These are phyloP conservation scores for Boletus patriciae DNA, from an alignment of 768 basidiomycete species.

Conservation along the genomic window DNA sequence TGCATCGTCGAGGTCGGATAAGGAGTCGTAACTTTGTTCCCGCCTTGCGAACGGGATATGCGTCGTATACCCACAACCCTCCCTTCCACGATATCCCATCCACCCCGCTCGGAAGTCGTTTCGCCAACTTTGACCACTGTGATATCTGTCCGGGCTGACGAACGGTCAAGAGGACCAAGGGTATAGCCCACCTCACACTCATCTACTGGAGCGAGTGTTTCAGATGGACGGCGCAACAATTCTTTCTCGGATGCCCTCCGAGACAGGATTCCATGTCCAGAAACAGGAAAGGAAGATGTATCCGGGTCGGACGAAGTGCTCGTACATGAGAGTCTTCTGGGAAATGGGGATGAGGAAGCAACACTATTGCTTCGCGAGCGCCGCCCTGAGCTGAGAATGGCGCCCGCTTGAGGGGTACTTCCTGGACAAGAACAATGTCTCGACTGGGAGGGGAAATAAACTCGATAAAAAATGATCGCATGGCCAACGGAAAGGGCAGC, in stretches of 20 bases:
- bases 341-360: slow-evolving; percentile 46
- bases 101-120: slow-evolving; percentile 68
- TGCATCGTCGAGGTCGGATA: slow-evolving; percentile 13
- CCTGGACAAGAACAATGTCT: slow-evolving; percentile 68
- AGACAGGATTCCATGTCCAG: slow-evolving; percentile 75
- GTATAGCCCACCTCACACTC: slow-evolving; percentile 30
- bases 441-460: slow-evolving; percentile 54
- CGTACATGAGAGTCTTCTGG: slow-evolving; percentile 49
- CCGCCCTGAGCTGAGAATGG: slow-evolving; percentile 48
- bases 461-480: slow-evolving; percentile 63
- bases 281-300: slow-evolving; percentile 68
- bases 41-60: slow-evolving; percentile 47
- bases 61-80: slow-evolving; percentile 70
- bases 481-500: slow-evolving; percentile 67
- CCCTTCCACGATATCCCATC: slow-evolving; percentile 67
- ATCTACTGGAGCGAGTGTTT: slow-evolving; percentile 40
- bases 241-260: slow-evolving; percentile 74
- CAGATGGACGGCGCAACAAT: slow-evolving; percentile 47
- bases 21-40: slow-evolving; percentile 25
- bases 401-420: slow-evolving; percentile 44
- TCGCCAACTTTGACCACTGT: slow-evolving; percentile 54
- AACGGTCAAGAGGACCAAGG: slow-evolving; percentile 37
- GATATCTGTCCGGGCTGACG: slow-evolving; percentile 47
- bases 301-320: slow-evolving; percentile 40
- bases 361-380: slow-evolving; percentile 66